Base-by-base conservation (phyloP, 345 rosid genomes). In the Excoecaria agallocha region DNA sequence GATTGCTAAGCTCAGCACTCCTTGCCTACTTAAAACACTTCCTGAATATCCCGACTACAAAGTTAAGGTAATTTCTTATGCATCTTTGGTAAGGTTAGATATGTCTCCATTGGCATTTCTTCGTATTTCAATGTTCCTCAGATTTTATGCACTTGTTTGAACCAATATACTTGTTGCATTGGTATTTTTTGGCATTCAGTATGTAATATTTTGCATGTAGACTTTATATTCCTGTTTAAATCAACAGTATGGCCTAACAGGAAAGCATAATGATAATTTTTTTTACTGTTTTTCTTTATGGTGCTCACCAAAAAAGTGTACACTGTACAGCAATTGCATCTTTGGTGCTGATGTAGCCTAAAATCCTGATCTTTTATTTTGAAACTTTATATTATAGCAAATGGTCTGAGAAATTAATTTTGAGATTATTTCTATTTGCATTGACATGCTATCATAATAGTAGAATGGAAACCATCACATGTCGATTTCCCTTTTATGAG, bases 1-100 rank as follows among this genome's bases (percentile, higher is more conserved):
- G 98, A 95, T 93, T 84, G 97, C 99, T 61, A 93, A 93, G 78
- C 90, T 93, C 17, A 87, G 91, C 81, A 84, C 89, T 82, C 94
- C 99, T 72, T 91, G 83, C 83, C 83, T 95, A 74, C 83, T 87
- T 19, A 87, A 86, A 72, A 97, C 89, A 19, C 88, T 91, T 71
- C 75, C 71, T 70, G 96, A 93, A 68, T 77, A 80, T 81, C 98
- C 97, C 9, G 90, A 85, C 79, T 89, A 83, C 81, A 84, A 84
- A 73, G 79, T 93, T 76, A 90, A 91, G 99, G 99, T 95, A 85
- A 83, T 57, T 65, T 30, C 55, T 71, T 70, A 45, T 54, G 1
- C 70, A 41, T 61, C 39, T 78, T 15, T 56, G 13, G 13, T 45
- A 5, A 8, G 30, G 22, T 12, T 6, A 37, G 10, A 51, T 69